Evolutionary conservation across 345 rosid genomes (phyloP).

Genomic region (Ceriops zippeliana): DNA sequence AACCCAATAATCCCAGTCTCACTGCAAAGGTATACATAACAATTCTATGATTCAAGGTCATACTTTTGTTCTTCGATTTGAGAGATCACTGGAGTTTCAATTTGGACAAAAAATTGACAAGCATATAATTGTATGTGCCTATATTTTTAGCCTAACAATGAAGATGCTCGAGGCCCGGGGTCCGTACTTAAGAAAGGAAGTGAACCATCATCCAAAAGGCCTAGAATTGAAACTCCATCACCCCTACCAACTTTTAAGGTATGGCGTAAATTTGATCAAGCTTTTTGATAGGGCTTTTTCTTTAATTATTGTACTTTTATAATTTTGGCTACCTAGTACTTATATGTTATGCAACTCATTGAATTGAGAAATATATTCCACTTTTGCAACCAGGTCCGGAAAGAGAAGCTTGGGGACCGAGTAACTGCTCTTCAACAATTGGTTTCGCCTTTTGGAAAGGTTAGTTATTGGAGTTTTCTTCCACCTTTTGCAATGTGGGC

Average conservation of each 20-base stretch:
- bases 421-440: constrained; percentile 38
- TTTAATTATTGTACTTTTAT: background rate
- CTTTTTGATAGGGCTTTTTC: background rate
- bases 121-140: background rate
- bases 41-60: background rate
- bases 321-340: no score
- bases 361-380: background rate
- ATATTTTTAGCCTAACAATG: constrained; percentile 11
- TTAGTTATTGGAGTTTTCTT: constrained; percentile 26
- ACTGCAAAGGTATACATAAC: constrained; percentile 13
- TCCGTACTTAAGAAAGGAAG: constrained; percentile 22
- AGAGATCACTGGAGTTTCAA: background rate
- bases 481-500: constrained; percentile 1
- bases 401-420: constrained; percentile 39
- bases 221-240: constrained; percentile 33
- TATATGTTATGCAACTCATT: no score
- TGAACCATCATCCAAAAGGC: constrained; percentile 27
- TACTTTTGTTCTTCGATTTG: background rate
- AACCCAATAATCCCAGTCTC: constrained; percentile 28
- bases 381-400: constrained; percentile 26
- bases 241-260: constrained; percentile 36
- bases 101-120: background rate
- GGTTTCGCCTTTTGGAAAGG: constrained; percentile 39
- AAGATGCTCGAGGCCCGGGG: constrained; percentile 15
- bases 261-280: background rate